Base-by-base conservation (phyloP, 2,329 filamentous ascomycete species). In the Onygena corvina region DNA sequence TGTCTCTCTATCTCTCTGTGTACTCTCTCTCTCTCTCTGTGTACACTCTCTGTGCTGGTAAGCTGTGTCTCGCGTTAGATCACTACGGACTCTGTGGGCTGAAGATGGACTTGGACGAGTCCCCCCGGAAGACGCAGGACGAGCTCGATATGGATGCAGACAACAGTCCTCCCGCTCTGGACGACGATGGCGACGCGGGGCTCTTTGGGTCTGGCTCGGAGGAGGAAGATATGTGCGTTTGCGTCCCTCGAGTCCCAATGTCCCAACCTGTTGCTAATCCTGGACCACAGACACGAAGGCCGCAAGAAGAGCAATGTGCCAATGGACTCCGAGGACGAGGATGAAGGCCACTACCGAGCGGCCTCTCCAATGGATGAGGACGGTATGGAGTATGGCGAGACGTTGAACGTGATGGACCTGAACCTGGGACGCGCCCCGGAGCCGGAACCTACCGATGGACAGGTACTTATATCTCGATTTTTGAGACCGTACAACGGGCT, bases 311-410 rank as follows among this genome's bases (percentile, higher is more conserved):
- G 81, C 51, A 78, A 81, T 58, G 72, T 75, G 53, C 76, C 80
- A 48, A 71, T 82, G 33, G 79, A 81, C 59, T 81, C 78, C 8
- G 78, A 76, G 36, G 79, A 82, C 57, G 79, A 82, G 56, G 70
- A 76, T 53, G 75, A 68, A 36, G 71, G 77, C 38, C 64, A 67
- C 52, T 78, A 81, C 59, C 71, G 77, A 29, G 60, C 64, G 11
- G 68, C 59, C 4, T 67, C 71, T 9, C 67, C 61, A 9, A 70
- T 71, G 62, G 70, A 74, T 21, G 69, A 66, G 45, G 64, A 65
- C 42, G 64, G 61, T 3, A 65, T 64, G 20, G 65, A 66, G 35
- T 66, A 67, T 50, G 64, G 66, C 45, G 66, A 75, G 59, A 72
- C 68, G 9, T 64, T 75, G 53, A 72, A 69, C 52, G 65, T 74